Conservation (phyloP, 805 yeast genomes). For the Myxozyma udenii region DNA sequence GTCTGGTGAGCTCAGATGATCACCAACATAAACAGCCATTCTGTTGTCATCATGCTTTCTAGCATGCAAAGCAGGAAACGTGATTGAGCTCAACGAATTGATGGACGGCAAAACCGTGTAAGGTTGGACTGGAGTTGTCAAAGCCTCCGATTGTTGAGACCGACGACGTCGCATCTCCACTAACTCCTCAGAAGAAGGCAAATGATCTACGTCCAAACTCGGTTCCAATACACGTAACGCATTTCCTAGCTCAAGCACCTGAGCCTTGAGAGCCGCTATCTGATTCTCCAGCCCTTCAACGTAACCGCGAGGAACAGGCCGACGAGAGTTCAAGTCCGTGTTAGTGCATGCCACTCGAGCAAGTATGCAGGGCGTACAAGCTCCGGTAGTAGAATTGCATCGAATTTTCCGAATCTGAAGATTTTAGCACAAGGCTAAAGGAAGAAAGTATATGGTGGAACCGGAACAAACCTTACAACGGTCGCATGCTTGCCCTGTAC, state of each 20-base stretch:
- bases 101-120: no score
- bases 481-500: constrained; percentile 21
- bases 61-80: no score
- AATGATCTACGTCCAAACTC: constrained; percentile 10
- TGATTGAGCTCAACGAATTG: no score
- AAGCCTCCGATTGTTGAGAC: no score
- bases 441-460: background rate
- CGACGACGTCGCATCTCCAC: background rate
- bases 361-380: constrained; percentile 28
- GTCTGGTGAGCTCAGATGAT: constrained; percentile 1
- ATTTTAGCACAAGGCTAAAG: background rate
- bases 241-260: constrained; percentile 15
- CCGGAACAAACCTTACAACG: constrained; percentile 13
- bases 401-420: constrained; percentile 20
- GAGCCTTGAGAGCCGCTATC: constrained; percentile 3
- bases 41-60: constrained; percentile 7
- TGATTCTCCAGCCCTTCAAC: constrained; percentile 24
- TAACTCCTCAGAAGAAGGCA: constrained; percentile 12
- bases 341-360: constrained; percentile 29
- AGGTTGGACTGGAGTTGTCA: no score
- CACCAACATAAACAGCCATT: constrained; percentile 14
- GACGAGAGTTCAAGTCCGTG: constrained; percentile 27
- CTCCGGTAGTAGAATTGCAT: constrained; percentile 28
- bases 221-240: constrained; percentile 8
- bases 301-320: constrained; percentile 28